Percentiles rank a stretch among this genome's conserved stretches.
Evolutionary conservation across 2,329 filamentous ascomycete species (phyloP).

Genomic region (Ambrosiella cleistominuta): DNA sequence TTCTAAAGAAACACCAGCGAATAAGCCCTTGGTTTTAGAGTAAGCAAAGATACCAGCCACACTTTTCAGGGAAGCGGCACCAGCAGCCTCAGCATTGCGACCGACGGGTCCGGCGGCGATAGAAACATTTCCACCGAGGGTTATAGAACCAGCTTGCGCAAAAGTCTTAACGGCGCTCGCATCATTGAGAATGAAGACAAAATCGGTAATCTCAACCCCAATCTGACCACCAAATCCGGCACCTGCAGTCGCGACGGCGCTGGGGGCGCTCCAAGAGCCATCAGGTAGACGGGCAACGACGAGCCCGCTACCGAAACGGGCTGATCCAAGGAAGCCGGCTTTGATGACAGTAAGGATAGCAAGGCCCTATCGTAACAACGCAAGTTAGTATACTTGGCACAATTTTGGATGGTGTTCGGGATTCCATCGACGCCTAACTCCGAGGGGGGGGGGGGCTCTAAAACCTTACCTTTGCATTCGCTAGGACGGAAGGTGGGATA

Average conservation of each 20-base stretch:
- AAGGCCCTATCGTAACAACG: slow-evolving; percentile 37
- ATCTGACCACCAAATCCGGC: slow-evolving; percentile 76
- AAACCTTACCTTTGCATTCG: slow-evolving; percentile 62
- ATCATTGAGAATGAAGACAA: slow-evolving; percentile 97
- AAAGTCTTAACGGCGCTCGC: slow-evolving; percentile 78
- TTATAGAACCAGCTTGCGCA: slow-evolving; percentile 78
- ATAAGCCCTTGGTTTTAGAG: slow-evolving; percentile 93
- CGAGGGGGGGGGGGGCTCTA: neutral
- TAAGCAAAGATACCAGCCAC: slow-evolving; percentile 92
- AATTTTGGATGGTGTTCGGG: too few species aligned
- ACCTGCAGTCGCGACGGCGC: slow-evolving; percentile 63
- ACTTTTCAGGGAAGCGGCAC: slow-evolving; percentile 75
- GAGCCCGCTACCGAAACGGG: slow-evolving; percentile 63
- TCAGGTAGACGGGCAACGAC: slow-evolving; percentile 65
- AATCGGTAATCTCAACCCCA: slow-evolving; percentile 76
- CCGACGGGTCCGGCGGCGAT: slow-evolving; percentile 88
- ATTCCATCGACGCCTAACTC: neutral
- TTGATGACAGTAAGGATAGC: slow-evolving; percentile 77
- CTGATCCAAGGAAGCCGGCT: slow-evolving; percentile 70
- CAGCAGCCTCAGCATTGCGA: slow-evolving; percentile 87
- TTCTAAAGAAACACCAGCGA: slow-evolving; percentile 87
- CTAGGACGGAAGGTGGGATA: slow-evolving; percentile 78
- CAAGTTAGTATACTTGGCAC: neutral
- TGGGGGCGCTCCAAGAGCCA: slow-evolving; percentile 65
- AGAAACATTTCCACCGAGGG: slow-evolving; percentile 88